These are phyloP conservation scores for Rubia yunnanensis DNA, from an alignment of 257 asterid species.

Conservation along the genomic window DNA sequence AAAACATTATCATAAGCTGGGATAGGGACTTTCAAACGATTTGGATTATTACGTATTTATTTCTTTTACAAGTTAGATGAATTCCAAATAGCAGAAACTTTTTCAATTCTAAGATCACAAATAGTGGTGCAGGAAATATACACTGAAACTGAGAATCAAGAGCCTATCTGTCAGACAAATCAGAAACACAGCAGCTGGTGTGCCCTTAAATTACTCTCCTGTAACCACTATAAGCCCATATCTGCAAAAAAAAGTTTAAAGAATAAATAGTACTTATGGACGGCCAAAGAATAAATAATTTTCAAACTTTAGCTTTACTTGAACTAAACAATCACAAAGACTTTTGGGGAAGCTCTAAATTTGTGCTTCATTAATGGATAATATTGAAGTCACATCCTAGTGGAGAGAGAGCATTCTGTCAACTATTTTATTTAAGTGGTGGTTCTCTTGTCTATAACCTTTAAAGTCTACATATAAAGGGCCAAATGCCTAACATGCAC, in stretches of 20 bases:
- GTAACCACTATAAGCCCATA: conserved; percentile 98
- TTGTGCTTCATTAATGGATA: not conserved
- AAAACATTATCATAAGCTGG: not conserved
- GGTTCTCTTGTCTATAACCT: not conserved
- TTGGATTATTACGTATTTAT: conserved; percentile 1
- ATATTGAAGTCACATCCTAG: not conserved
- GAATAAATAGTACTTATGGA: not conserved
- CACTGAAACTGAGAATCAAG: not conserved
- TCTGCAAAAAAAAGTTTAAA: conserved; percentile 33
- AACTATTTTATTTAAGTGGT: not conserved
- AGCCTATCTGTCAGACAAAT: conserved; percentile 6
- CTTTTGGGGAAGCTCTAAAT: not conserved
- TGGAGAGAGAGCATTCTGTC: not conserved
- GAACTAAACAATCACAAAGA: not conserved
- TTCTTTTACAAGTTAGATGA: conserved; percentile 2
- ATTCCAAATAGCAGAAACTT: not conserved
- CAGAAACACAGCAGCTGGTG: not conserved
- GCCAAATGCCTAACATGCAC: not conserved
- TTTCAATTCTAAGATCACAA: not conserved
- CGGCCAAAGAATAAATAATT: not conserved
- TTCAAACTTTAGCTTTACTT: not conserved
- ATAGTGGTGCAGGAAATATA: conserved; percentile 2
- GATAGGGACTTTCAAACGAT: not conserved
- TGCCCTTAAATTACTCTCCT: conserved; percentile 51
- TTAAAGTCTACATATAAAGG: not conserved